Evolutionary conservation across 2,329 filamentous ascomycete species (phyloP), one percentile per base, ranked within the genome.

Genomic region (Colletotrichum liriopes): DNA sequence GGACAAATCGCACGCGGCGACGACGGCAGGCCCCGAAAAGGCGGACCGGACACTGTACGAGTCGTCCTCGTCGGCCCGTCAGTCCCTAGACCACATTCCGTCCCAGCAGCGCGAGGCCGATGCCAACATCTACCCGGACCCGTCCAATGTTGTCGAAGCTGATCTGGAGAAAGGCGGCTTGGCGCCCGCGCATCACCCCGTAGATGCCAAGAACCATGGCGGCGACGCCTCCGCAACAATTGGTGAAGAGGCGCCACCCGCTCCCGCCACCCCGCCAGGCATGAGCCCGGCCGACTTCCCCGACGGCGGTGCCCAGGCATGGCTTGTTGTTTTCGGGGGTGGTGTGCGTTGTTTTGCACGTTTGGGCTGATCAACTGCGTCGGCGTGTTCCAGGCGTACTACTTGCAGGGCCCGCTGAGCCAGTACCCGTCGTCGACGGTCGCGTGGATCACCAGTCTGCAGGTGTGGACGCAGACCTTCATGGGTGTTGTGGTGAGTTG

Each of bases 331-430:
- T 5, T 78, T 84, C 29, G 85, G 85, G 41, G 82, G 3, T 86
- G 82, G 79, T 84, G 81, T 72, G 79, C 80, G 2, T 73, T 85
- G 54, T 85, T 86, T 65, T 85, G 82, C 75, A 85, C 82, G 2
- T 86, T 85, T 75, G 84, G 84, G 1, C 74, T 85, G 37, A 73
- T 85, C 67, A 86, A 86, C 76, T 85, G 74, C 70, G 78, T 85
- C 9, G 89, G 89, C 3, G 84, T 90, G 8, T 91, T 91, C 76
- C 87, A 91, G 78, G 82, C 85, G 52, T 90, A 91, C 78, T 92
- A 91, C 73, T 80, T 89, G 68, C 76, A 76, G 8, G 82, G 84
- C 16, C 84, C 86, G 37, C 79, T 92, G 35, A 79, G 74, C 16
- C 64, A 84, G 4, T 87, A 89, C 73, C 83, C 84, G 3, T 79